Conservation (phyloP, 2,329 filamentous ascomycete genomes). For the Stromatinia cepivora region DNA sequence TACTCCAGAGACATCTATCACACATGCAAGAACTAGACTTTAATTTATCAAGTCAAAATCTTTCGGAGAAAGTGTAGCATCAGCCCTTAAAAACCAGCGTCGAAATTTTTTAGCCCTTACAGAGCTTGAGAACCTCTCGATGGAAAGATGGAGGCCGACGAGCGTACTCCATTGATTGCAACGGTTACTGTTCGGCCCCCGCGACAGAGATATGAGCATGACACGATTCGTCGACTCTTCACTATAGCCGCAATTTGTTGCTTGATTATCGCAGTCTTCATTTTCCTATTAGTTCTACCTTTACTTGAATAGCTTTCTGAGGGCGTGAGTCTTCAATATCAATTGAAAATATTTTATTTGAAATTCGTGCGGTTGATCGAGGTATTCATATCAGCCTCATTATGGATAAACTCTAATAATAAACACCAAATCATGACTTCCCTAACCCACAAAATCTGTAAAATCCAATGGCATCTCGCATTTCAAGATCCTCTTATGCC, state of each 20-base stretch:
- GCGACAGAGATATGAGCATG: constrained; percentile 57
- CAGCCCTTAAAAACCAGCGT: not conserved
- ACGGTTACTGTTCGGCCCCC: constrained; percentile 58
- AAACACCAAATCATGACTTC: not conserved
- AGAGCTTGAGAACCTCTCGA: not conserved
- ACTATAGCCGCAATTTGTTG: constrained; percentile 60
- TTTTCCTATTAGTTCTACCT: constrained; percentile 52
- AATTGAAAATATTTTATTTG: not conserved
- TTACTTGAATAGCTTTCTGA: constrained; percentile 36
- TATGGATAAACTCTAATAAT: not conserved
- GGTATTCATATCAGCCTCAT: not conserved
- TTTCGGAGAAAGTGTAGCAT: not conserved
- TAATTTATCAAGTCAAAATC: not conserved
- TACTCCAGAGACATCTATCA: not conserved
- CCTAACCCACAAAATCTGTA: not conserved
- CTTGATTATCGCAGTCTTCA: constrained; percentile 44
- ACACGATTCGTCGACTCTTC: constrained; percentile 64
- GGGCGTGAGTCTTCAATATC: not conserved
- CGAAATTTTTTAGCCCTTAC: not conserved
- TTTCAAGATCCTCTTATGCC: not conserved
- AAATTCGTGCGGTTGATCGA: not conserved
- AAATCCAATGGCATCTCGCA: not conserved
- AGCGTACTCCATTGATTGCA: constrained; percentile 67
- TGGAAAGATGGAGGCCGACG: constrained; percentile 25
- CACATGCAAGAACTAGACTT: not conserved